Conservation (phyloP, 257 asterid genomes). For the Dorcoceras hygrometricum region DNA sequence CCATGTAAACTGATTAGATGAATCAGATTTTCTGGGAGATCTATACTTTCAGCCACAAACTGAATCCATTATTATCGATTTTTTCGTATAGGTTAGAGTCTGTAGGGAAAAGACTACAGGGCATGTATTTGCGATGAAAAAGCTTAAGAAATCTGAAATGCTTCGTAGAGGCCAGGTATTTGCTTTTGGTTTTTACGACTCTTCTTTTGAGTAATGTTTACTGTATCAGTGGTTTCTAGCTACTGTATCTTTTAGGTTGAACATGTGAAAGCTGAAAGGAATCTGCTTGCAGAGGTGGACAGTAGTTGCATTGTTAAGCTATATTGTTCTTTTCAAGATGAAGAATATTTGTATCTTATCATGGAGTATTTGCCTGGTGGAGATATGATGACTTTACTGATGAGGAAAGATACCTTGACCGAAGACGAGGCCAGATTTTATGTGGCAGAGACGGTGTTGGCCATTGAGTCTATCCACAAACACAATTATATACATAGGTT, state of each 20-base stretch:
- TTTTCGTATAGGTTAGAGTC: slow-evolving; percentile 38
- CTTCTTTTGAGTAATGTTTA: slow-evolving; percentile 1
- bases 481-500: slow-evolving; percentile 54
- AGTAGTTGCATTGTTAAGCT: slow-evolving; percentile 49
- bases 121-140: slow-evolving; percentile 49
- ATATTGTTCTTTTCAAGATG: slow-evolving; percentile 50
- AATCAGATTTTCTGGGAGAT: slow-evolving; percentile 8
- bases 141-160: slow-evolving; percentile 51
- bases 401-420: slow-evolving; percentile 49
- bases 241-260: slow-evolving; percentile 37
- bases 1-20: neutral
- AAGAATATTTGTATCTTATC: slow-evolving; percentile 42
- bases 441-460: slow-evolving; percentile 50
- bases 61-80: slow-evolving; percentile 9
- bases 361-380: slow-evolving; percentile 61
- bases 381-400: slow-evolving; percentile 54
- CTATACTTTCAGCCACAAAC: neutral
- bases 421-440: slow-evolving; percentile 53
- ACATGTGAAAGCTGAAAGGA: slow-evolving; percentile 58
- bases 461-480: slow-evolving; percentile 52
- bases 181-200: slow-evolving; percentile 11
- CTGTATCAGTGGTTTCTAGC: slow-evolving; percentile 19
- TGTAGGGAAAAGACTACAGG: slow-evolving; percentile 47
- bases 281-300: slow-evolving; percentile 49
- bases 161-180: slow-evolving; percentile 52